Evolutionary conservation across 2,329 filamentous ascomycete species (phyloP), one percentile per base, ranked within the genome.

Genomic region (Ophiocordyceps camponoti-rufipedis): DNA sequence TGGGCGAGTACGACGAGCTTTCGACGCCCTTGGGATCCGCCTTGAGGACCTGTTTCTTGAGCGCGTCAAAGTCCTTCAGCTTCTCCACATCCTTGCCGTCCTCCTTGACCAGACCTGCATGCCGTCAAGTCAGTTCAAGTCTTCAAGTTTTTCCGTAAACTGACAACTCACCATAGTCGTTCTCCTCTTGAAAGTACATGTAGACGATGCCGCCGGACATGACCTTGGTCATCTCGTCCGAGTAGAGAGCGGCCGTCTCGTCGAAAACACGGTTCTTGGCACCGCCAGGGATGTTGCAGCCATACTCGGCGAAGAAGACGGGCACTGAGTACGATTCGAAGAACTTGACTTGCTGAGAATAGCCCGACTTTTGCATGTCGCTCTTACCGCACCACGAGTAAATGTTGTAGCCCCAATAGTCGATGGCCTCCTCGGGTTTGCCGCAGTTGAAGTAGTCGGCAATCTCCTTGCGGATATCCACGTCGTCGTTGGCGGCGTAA

Each of bases 391-490:
- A 98, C 91, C 91, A 98, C 45, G 88, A 94, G 75, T 98, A 98
- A 68, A 96, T 94, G 74, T 98, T 98, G 81, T 96, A 96, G 48
- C 91, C 91, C 85, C 88, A 98, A 72, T 93, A 96, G 66, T 98
- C 91, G 53, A 96, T 94, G 49, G 82, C 58, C 9, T 70, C 67
- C 32, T 70, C 60, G 49, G 76, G 63, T 3, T 56, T 47, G 49
- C 88, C 85, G 60, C 91, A 98, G 73, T 94, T 88, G 70, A 98
- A 95, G 75, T 94, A 98, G 60, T 86, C 69, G 54, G 86, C 85
- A 58, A 96, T 78, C 56, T 86, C 71, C 52, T 72, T 72, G 62
- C 91, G 85, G 55, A 94, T 93, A 19, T 77, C 72, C 39, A 78
- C 74, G 63, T 95, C 88, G 55, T 96, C 91, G 65, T 93, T 91